Evolutionary conservation across 768 basidiomycete species (phyloP), one percentile per base, ranked within the genome.

Genomic region (Lyophyllum decastes): DNA sequence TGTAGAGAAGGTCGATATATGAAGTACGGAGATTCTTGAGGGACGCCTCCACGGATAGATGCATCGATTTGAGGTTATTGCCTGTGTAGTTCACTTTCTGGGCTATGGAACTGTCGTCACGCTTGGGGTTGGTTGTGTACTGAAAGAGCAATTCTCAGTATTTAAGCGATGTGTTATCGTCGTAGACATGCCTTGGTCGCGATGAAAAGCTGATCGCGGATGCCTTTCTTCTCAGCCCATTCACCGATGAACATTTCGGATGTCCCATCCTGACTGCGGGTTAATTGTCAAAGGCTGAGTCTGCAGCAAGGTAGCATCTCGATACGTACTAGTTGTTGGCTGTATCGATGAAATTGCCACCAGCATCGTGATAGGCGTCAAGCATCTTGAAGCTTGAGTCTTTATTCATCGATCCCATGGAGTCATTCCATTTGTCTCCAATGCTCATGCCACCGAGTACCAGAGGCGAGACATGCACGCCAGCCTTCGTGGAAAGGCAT

Each of bases 221-320:
- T 78, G 0, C 73, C 73, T 22, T 79, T 69, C 26, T 66, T 60
- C 58, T 80, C 74, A 52, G 78, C 77, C 82, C 82, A 85, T 63
- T 83, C 82, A 3, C 82, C 83, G 30, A 83, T 73, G 61, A 79
- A 78, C 51, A 60, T 53, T 64, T 89, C 86, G 3, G 82, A 84
- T 19, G 76, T 65, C 58, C 81, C 84, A 55, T 84, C 77, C 60
- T 87, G 83, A 54, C 78, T 82, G 43, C 30, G 30, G 30, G 10
- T 5, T 30, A 30, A 4, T 4, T 30, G 4, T 30, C 10, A 30
- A 10, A 4, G 30, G 30, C 30, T 10, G 10, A 30, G 30, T 30
- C 30, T 10, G 30, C 10, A 10, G 30, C 30, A 30, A 30, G n/a
- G 4, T 30, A 30, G 30, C 10, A 30, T 30, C 10, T 4, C 4